These are phyloP conservation scores for Rhodomyrtus psidioides DNA, from an alignment of 441 rosid species.

Conservation along the genomic window DNA sequence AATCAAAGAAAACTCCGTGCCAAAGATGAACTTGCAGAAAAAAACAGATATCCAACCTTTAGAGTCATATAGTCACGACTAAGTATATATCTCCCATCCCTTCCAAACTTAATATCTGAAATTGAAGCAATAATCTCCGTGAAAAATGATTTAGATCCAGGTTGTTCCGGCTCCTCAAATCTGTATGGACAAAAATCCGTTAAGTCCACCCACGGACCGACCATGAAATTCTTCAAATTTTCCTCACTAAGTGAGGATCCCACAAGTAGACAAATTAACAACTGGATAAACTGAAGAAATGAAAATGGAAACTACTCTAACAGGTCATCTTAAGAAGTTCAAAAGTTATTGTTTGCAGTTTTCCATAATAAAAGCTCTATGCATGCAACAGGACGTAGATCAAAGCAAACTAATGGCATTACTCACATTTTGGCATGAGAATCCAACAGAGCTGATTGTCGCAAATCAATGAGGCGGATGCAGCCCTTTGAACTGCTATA, in stretches of 20 bases:
- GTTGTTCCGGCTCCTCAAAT: conserved; percentile 92
- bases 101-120: conserved; percentile 91
- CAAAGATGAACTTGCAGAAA: neutral
- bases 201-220: neutral
- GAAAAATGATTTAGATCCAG: conserved; percentile 89
- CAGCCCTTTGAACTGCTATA: conserved; percentile 82
- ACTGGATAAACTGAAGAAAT: neutral
- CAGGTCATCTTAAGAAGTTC: neutral
- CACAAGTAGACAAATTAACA: neutral
- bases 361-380: neutral
- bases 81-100: conserved; percentile 85
- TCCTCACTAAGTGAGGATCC: neutral
- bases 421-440: conserved; percentile 21
- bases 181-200: conserved; percentile 21
- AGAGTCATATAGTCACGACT: conserved; percentile 99
- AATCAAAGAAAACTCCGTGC: neutral
- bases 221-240: neutral
- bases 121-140: conserved; percentile 99
- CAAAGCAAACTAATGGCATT: neutral
- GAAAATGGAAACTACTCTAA: neutral
- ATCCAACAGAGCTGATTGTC: conserved; percentile 15
- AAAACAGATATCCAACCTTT: conserved; percentile 40
- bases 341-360: neutral
- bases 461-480: conserved; percentile 18
- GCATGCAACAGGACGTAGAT: neutral